phyloP scores from a whole-genome alignment of 2,329 filamentous ascomycete genomes.

The Verticillium nonalfalfae region DNA sequence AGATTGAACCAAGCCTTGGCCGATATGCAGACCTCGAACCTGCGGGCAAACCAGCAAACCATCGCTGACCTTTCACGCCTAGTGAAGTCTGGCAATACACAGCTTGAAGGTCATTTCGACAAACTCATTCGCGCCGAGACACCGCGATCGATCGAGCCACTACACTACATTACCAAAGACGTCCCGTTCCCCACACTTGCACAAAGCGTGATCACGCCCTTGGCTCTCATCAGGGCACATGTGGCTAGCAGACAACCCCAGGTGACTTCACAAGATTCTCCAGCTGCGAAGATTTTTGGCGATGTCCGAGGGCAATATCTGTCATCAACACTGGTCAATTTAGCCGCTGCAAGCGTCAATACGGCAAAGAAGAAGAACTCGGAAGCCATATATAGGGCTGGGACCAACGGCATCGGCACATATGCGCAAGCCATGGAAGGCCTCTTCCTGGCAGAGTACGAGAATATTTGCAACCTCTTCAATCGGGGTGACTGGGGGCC shows the following conservation, averaged over 20 bases:
- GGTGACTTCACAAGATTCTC: slow-evolving; percentile 49
- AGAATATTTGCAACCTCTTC: slow-evolving; percentile 85
- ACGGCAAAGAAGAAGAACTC: slow-evolving; percentile 74
- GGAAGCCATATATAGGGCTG: slow-evolving; percentile 78
- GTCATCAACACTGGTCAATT: slow-evolving; percentile 72
- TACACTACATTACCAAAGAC: slow-evolving; percentile 90
- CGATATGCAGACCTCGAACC: slow-evolving; percentile 83
- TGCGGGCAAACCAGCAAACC: slow-evolving; percentile 86
- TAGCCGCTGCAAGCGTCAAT: slow-evolving; percentile 81
- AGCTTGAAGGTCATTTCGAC: slow-evolving; percentile 80
- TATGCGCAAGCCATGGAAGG: slow-evolving; percentile 86
- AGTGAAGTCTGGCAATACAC: slow-evolving; percentile 70
- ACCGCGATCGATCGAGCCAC: slow-evolving; percentile 73
- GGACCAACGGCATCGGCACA: slow-evolving; percentile 84
- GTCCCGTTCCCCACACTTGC: slow-evolving; percentile 75
- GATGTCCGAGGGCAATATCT: slow-evolving; percentile 84
- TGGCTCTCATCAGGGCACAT: slow-evolving; percentile 74
- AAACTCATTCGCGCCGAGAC: slow-evolving; percentile 70
- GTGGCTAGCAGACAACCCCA: slow-evolving; percentile 39
- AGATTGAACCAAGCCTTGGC: slow-evolving; percentile 77
- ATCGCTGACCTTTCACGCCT: slow-evolving; percentile 73
- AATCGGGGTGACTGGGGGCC: slow-evolving; percentile 76
- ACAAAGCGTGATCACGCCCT: slow-evolving; percentile 66
- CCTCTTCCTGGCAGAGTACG: slow-evolving; percentile 81
- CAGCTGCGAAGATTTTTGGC: slow-evolving; percentile 76